Conservation (phyloP, 441 rosid genomes). For the Flueggea neowawraea region DNA sequence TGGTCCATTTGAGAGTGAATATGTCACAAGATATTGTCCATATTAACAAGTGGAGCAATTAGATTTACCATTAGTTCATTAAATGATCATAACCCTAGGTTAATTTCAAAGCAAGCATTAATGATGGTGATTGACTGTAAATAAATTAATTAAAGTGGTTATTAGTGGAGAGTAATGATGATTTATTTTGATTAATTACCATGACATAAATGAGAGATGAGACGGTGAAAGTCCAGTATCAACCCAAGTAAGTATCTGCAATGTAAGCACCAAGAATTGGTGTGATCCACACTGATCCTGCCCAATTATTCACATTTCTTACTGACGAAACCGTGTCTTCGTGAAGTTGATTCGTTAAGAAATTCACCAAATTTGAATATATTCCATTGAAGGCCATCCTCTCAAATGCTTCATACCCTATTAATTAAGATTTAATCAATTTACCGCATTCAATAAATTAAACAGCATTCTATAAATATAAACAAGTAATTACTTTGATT, state of each 20-base stretch:
- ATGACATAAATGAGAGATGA: constrained; percentile 74
- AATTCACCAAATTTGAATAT: constrained; percentile 79
- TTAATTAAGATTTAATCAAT: neutral
- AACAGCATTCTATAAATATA: too few relatives aligned
- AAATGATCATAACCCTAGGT: too few relatives aligned
- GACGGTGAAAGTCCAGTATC: constrained; percentile 87
- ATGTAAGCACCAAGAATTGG: constrained; percentile 87
- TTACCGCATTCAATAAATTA: neutral
- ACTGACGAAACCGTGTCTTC: constrained; percentile 84
- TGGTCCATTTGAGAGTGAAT: too few relatives aligned
- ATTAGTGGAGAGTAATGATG: neutral
- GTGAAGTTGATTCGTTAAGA: constrained; percentile 71
- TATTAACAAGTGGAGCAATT: too few relatives aligned
- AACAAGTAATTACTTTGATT: too few relatives aligned
- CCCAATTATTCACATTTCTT: constrained; percentile 89
- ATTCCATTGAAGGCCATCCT: constrained; percentile 95
- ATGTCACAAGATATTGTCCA: too few relatives aligned
- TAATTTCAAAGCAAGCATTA: too few relatives aligned
- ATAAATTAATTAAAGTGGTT: neutral
- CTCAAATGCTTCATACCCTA: constrained; percentile 92
- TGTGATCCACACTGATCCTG: constrained; percentile 90
- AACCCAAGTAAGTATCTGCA: constrained; percentile 85
- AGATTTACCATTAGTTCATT: too few relatives aligned
- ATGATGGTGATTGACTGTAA: too few relatives aligned
- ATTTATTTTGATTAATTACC: constrained; percentile 29